phyloP scores from a whole-genome alignment of 2,329 filamentous ascomycete genomes.

The Sporothrix euskadiensis region DNA sequence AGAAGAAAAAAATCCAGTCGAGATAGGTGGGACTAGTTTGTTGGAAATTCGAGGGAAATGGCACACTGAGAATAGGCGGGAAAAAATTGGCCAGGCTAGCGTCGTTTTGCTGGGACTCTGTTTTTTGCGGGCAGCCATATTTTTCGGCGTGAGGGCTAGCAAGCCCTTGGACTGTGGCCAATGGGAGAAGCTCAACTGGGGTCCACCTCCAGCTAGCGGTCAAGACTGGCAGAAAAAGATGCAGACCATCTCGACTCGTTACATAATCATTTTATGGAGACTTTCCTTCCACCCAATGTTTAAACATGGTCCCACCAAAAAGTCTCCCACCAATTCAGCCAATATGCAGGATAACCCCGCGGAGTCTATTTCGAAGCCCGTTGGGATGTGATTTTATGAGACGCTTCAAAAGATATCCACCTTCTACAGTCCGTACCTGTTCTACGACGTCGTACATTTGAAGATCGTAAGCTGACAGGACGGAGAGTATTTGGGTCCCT shows the following conservation, averaged over 20 bases:
- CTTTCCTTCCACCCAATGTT: background rate
- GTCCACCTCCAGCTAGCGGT: background rate
- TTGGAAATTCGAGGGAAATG: background rate
- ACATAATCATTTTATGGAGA: background rate
- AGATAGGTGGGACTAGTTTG: constrained; percentile 15
- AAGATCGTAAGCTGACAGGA: background rate
- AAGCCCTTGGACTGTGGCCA: constrained; percentile 22
- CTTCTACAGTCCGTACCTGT: background rate
- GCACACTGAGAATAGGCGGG: background rate
- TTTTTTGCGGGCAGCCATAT: background rate
- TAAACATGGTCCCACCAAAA: background rate
- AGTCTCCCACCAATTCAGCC: background rate
- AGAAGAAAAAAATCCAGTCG: background rate
- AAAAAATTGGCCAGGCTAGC: constrained; percentile 25
- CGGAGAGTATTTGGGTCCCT: background rate
- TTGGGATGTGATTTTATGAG: background rate
- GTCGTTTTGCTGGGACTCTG: background rate
- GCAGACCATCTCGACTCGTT: background rate
- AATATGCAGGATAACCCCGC: background rate
- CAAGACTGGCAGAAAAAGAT: background rate
- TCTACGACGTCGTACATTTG: background rate
- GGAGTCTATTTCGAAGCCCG: background rate
- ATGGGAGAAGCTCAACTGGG: background rate
- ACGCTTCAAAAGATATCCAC: background rate
- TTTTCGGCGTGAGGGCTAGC: constrained; percentile 26